Conservation (phyloP, 768 basidiomycete species). For the Leccinum incarnatum region DNA sequence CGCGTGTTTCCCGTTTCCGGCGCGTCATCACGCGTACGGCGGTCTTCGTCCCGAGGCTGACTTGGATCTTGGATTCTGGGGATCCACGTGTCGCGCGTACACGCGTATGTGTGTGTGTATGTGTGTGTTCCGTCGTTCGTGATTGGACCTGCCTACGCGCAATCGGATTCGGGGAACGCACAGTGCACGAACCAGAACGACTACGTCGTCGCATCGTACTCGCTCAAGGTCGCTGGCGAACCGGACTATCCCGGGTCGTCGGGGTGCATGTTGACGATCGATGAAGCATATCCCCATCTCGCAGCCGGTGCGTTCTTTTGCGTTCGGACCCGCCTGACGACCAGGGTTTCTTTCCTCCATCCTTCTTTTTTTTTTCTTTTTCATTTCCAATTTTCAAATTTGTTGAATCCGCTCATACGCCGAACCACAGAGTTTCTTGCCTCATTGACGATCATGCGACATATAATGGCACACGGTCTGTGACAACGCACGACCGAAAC, state of each 20-base stretch:
- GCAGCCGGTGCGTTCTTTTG: conserved; percentile 46
- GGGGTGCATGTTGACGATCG: conserved; percentile 61
- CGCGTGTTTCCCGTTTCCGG: conserved; percentile 24
- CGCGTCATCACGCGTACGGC: not conserved
- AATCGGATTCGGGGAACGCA: not conserved
- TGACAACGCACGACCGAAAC: not conserved
- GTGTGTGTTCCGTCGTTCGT: not conserved
- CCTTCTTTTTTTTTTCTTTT: not conserved
- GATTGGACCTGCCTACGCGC: not conserved
- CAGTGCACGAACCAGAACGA: conserved; percentile 57
- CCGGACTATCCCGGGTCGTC: conserved; percentile 53
- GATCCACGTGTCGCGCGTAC: not conserved
- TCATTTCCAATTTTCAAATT: not conserved
- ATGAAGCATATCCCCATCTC: conserved; percentile 55
- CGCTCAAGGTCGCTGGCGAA: conserved; percentile 52
- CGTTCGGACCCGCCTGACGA: not conserved
- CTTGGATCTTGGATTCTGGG: not conserved
- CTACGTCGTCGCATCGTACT: conserved; percentile 59
- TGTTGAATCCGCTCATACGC: conserved; percentile 4
- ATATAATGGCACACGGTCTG: conserved; percentile 46
- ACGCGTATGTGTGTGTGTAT: not conserved
- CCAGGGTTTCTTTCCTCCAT: conserved; percentile 1
- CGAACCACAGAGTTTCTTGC: conserved; percentile 52
- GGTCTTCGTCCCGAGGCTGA: not conserved
- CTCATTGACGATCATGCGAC: conserved; percentile 61